Percentiles rank a stretch among this genome's conserved stretches.
Conservation (phyloP, 768 basidiomycete genomes). For the Nidularia pulvinata region DNA sequence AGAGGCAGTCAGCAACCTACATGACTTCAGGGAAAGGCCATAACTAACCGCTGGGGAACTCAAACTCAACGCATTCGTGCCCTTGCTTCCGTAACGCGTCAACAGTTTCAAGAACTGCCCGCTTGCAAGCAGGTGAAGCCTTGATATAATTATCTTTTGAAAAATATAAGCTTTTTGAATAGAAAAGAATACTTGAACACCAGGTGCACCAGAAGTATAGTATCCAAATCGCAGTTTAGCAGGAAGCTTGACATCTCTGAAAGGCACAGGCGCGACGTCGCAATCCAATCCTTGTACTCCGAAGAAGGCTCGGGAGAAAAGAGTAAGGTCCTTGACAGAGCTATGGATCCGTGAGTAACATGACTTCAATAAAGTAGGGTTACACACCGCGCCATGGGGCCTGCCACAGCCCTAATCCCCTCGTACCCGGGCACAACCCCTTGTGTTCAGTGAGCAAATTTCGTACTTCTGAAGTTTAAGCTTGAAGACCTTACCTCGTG, state of each 20-base stretch:
- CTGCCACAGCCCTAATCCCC: conserved; percentile 51
- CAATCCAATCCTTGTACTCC: conserved; percentile 45
- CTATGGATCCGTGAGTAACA: conserved; percentile 23
- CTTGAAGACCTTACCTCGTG: conserved; percentile 28
- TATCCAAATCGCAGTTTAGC: conserved; percentile 73
- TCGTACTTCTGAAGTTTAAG: not conserved
- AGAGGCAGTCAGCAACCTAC: not conserved
- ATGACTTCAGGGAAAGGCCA: not conserved
- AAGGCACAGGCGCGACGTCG: conserved; percentile 57
- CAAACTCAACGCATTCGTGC: conserved; percentile 80
- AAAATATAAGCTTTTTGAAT: not conserved
- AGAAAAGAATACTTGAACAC: not conserved
- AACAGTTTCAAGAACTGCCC: conserved; percentile 77
- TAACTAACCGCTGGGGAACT: conserved; percentile 47
- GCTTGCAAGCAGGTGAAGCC: conserved; percentile 68
- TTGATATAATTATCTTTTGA: conserved; percentile 57
- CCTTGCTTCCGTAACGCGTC: conserved; percentile 64
- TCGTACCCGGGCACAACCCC: conserved; percentile 71
- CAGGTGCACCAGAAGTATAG: conserved; percentile 52
- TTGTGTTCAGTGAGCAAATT: conserved; percentile 14
- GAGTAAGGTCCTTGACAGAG: conserved; percentile 69
- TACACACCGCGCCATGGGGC: conserved; percentile 67
- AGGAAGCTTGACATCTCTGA: conserved; percentile 52
- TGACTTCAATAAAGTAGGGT: not conserved
- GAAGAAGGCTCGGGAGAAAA: conserved; percentile 50